These are phyloP conservation scores for Dryas drummondii DNA, from an alignment of 306 rosid genomes.

Conservation along the genomic window DNA sequence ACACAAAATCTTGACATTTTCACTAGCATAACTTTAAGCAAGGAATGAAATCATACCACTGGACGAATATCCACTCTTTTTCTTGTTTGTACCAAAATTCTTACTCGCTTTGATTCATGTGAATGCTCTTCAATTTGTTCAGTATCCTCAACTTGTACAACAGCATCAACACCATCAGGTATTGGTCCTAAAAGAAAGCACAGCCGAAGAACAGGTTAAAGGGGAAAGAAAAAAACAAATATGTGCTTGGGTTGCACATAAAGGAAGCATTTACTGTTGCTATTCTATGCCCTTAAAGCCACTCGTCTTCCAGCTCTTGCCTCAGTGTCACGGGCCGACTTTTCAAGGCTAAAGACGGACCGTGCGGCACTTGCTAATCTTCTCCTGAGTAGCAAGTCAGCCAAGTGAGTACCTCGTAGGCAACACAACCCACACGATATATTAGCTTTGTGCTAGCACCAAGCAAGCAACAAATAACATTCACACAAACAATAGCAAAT, in stretches of 20 bases:
- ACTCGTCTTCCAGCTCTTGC: conserved; percentile 53
- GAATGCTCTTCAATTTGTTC: conserved; percentile 38
- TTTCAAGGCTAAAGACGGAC: no score
- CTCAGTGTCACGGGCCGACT: no score
- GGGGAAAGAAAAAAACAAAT: not conserved
- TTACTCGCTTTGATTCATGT: conserved; percentile 47
- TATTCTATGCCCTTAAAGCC: no score
- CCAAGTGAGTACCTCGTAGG: no score
- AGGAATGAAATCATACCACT: conserved; percentile 52
- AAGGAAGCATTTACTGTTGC: no score
- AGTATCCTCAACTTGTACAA: conserved; percentile 92
- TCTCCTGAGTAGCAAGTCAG: no score
- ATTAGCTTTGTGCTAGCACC: no score
- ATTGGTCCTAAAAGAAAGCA: conserved; percentile 64
- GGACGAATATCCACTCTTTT: conserved; percentile 81
- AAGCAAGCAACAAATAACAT: no score
- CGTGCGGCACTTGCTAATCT: no score
- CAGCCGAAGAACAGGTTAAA: conserved; percentile 2
- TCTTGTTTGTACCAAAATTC: conserved; percentile 48
- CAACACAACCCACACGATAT: no score
- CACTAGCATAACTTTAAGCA: conserved; percentile 5
- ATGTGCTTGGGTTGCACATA: not conserved
- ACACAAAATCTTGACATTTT: not conserved
- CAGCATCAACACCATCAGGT: conserved; percentile 98
- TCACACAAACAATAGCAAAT: no score